These are phyloP conservation scores for Sclerotiophoma versabilis DNA, from an alignment of 2,329 filamentous ascomycete species.

Conservation along the genomic window DNA sequence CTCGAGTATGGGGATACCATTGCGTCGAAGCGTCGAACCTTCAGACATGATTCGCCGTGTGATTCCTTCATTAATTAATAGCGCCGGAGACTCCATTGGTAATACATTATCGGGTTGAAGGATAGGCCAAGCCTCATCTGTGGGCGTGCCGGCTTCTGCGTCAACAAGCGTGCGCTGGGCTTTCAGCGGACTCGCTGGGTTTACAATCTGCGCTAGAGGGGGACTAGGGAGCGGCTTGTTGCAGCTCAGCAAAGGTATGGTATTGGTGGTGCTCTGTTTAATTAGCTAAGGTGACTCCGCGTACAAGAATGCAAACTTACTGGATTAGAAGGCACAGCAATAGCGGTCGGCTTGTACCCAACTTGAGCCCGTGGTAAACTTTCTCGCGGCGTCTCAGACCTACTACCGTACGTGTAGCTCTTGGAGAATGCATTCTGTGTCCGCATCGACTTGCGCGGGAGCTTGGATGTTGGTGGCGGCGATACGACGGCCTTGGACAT, in stretches of 20 bases:
- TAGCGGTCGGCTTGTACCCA: background rate
- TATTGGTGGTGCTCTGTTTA: constrained; percentile 8
- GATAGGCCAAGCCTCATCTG: constrained; percentile 38
- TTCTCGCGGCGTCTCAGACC: background rate
- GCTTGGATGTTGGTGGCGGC: constrained; percentile 29
- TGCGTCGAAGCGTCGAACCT: background rate
- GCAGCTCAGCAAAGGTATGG: constrained; percentile 4
- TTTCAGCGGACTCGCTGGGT: constrained; percentile 44
- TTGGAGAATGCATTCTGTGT: constrained; percentile 6
- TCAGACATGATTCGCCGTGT: constrained; percentile 13
- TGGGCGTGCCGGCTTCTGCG: constrained; percentile 44
- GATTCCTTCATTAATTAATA: background rate
- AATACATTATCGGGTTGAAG: constrained; percentile 33
- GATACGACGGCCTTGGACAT: background rate
- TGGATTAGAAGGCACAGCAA: background rate
- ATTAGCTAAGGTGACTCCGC: constrained; percentile 1
- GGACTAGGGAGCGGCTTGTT: constrained; percentile 52
- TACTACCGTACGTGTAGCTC: background rate
- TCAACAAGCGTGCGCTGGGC: constrained; percentile 50
- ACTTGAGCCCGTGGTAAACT: constrained; percentile 4
- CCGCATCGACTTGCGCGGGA: constrained; percentile 37
- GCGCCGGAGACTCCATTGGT: background rate
- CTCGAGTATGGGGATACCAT: background rate
- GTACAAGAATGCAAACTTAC: background rate
- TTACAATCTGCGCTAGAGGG: constrained; percentile 43